These are phyloP conservation scores for Salix koriyanagi DNA, from an alignment of 345 rosid species.

Conservation along the genomic window DNA sequence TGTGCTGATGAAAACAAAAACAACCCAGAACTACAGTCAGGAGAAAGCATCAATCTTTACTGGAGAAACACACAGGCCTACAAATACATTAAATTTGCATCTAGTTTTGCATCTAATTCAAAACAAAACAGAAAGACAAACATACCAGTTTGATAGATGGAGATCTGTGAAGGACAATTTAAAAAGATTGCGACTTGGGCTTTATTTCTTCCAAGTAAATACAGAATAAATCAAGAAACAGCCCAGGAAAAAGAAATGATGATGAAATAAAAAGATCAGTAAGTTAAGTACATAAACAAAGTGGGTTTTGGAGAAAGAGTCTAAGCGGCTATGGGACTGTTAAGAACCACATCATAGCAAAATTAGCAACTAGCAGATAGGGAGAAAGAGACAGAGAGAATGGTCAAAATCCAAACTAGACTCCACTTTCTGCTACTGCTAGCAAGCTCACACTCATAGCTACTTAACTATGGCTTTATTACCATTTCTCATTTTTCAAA, in stretches of 20 bases:
- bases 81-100: background rate
- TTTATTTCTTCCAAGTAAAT: background rate
- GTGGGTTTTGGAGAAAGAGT: background rate
- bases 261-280: constrained; percentile 6
- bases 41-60: constrained; percentile 16
- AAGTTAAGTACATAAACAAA: background rate
- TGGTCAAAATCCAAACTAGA: constrained; percentile 3
- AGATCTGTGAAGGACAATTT: constrained; percentile 23
- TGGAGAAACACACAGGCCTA: background rate
- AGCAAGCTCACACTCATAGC: background rate
- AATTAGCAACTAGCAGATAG: background rate
- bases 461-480: background rate
- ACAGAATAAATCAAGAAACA: background rate
- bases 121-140: background rate
- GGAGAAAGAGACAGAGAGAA: background rate
- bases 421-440: background rate
- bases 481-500: background rate
- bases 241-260: background rate
- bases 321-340: background rate
- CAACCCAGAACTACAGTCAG: constrained; percentile 16
- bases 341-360: background rate
- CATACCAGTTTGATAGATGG: constrained; percentile 22
- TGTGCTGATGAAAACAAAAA: background rate
- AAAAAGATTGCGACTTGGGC: background rate
- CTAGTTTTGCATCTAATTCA: background rate